Evolutionary conservation across 192 early-diverging fungal genomes (phyloP), one percentile per base, ranked within the genome.

Genomic region (Cladochytrium replicatum): DNA sequence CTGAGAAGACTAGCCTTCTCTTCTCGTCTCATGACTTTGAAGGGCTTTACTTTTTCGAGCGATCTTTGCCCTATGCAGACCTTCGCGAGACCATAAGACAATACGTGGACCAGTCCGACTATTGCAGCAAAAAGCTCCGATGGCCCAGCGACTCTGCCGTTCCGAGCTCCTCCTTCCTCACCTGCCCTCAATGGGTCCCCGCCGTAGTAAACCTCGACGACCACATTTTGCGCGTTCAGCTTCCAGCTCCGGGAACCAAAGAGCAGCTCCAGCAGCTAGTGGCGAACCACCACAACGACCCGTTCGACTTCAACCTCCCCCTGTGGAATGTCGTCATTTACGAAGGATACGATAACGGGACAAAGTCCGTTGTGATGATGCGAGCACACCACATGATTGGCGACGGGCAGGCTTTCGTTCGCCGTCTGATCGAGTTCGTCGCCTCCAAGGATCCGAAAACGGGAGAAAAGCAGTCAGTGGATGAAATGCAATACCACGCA

Each of bases 371-470:
- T 52, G 23, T 50, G 7, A 56, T 38, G 34, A 8, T 37, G 17
- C 13, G 34, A 37, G 9, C 13, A n/a, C 55, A 58, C 13, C 61
- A 64, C 41, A 34, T 43, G 29, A 59, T 66, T 32, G 55, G 49
- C 27, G 64, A 66, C 43, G 64, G 64, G 8, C 64, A 66, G 30
- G 64, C 59, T 1, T 66, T 66, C 30, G 64, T 66, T n/a, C 27
- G 60, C 5, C 30, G 7, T 19, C 46, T 66, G 8, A 32, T 66
- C 19, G 15, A 25, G 13, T 56, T 49, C 32, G 54, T 64, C 23
- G 41, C 52, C 15, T 17, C 41, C 1, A 26, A 46, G 6, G 52
- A 55, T 31, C 52, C 58, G 6, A 51, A 41, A 0, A 43, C 39
- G 9, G 48, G 61, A 60, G 22, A 7, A 25, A 3, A 19, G 8